Percentiles rank a stretch among this genome's conserved stretches.
Conservation (phyloP, 2,329 filamentous ascomycete species). For the Phaeosphaeria sp. region DNA sequence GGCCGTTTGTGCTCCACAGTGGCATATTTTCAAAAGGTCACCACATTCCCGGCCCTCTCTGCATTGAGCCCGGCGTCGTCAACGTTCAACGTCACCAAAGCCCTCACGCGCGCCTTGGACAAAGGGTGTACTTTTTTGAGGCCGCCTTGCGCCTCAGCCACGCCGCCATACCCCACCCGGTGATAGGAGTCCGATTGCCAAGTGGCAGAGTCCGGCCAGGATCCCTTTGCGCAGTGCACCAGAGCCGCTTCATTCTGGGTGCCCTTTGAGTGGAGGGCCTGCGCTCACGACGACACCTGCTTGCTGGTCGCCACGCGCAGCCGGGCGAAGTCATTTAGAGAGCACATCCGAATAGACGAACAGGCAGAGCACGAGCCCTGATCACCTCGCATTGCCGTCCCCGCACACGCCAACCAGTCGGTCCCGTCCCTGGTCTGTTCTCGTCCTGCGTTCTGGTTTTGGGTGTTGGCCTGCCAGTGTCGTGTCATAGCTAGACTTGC, state of each 20-base stretch:
- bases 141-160: slow-evolving; percentile 1
- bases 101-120: not conserved
- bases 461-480: not conserved
- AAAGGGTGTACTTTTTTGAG: slow-evolving; percentile 1
- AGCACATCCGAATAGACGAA: not conserved
- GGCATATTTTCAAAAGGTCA: not conserved
- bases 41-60: slow-evolving; percentile 1
- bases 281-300: not conserved
- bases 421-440: slow-evolving; percentile 12
- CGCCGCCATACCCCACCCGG: not conserved
- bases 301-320: not conserved
- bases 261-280: not conserved
- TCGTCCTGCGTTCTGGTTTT: slow-evolving; percentile 1
- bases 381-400: slow-evolving; percentile 6
- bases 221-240: slow-evolving; percentile 9
- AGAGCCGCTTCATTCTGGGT: slow-evolving; percentile 1
- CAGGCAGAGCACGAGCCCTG: slow-evolving; percentile 6
- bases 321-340: not conserved
- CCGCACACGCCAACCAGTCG: slow-evolving; percentile 27
- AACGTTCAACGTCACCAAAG: slow-evolving; percentile 1
- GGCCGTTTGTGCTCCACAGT: not conserved
- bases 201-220: slow-evolving; percentile 14
- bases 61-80: slow-evolving; percentile 2
- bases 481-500: not conserved
- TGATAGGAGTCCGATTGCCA: slow-evolving; percentile 15